Percentiles rank a stretch among this genome's conserved stretches.
phyloP scores from a whole-genome alignment of 805 yeast species.

The Sugiyamaella mastotermitis region DNA sequence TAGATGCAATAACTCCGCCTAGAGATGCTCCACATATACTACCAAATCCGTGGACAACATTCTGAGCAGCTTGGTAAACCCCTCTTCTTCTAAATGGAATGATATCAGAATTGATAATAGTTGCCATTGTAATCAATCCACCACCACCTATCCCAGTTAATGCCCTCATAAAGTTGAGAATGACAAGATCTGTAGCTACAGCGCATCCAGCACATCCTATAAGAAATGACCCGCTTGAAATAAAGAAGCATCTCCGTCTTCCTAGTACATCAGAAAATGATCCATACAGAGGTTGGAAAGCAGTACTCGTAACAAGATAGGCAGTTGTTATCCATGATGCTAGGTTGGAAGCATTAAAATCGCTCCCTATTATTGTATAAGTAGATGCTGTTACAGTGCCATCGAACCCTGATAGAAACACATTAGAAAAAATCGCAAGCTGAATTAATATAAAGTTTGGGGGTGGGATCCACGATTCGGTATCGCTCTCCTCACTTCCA shows the following conservation, averaged over 20 bases:
- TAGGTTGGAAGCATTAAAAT: constrained; percentile 42
- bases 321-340: constrained; percentile 66
- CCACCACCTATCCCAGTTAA: constrained; percentile 16
- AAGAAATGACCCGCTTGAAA: constrained; percentile 6
- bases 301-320: constrained; percentile 55
- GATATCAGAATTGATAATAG: too few relatives aligned
- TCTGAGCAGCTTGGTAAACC: too few relatives aligned
- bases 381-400: constrained; percentile 45
- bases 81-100: too few relatives aligned
- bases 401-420: constrained; percentile 44
- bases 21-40: too few relatives aligned
- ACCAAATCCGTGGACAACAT: too few relatives aligned
- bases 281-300: constrained; percentile 64
- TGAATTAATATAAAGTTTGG: too few relatives aligned
- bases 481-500: too few relatives aligned
- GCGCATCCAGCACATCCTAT: constrained; percentile 16
- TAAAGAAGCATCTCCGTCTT: constrained; percentile 16
- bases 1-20: too few relatives aligned
- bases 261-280: constrained; percentile 50
- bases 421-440: constrained; percentile 30
- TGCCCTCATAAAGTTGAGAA: constrained; percentile 14
- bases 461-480: too few relatives aligned
- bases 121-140: constrained; percentile 16
- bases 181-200: constrained; percentile 6
- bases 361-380: constrained; percentile 42